Evolutionary conservation across 306 rosid genomes (phyloP).

Genomic region (cucumber (Cucumis sativus)): Cucumber_9930_V3 NC_026660.2:21809001-21809500

Average conservation of each 20-base stretch:
- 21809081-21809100: neutral
- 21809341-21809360: constrained; percentile 87
- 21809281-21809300: constrained; percentile 87
- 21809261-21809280: constrained; percentile 51
- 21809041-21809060: constrained; percentile 5
- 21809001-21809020: neutral
- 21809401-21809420: neutral
- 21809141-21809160: neutral
- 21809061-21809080: constrained; percentile 2
- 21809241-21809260: constrained; percentile 4
- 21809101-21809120: neutral
- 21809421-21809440: neutral
- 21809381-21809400: constrained; percentile 6
- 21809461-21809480: neutral
- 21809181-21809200: neutral
- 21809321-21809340: constrained; percentile 48
- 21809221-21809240: constrained; percentile 9
- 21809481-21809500: neutral
- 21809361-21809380: constrained; percentile 77
- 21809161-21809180: neutral
- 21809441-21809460: neutral
- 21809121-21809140: neutral
- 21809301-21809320: constrained; percentile 93
- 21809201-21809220: neutral
- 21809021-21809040: neutral